Conservation (phyloP, 164 flowering plant genomes). For the Annona squamosa region DNA sequence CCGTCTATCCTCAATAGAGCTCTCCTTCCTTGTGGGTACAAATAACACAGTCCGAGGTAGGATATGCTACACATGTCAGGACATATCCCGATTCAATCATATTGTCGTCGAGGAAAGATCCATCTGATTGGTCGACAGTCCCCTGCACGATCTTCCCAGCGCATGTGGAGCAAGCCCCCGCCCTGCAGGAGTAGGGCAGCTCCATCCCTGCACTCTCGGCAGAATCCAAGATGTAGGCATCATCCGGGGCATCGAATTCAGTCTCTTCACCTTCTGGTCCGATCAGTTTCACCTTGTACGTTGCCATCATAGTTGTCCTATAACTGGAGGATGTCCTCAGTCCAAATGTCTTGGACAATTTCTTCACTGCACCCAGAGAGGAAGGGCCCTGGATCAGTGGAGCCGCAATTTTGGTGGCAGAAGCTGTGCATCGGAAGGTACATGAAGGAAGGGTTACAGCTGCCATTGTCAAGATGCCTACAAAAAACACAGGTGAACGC, state of each 20-base stretch:
- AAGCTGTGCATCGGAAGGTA: slow-evolving; percentile 8
- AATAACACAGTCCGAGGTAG: slow-evolving; percentile 57
- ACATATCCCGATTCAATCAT: slow-evolving; percentile 53
- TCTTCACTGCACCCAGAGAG: slow-evolving; percentile 34
- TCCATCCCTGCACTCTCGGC: slow-evolving; percentile 70
- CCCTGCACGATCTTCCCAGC: slow-evolving; percentile 56
- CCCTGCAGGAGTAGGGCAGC: slow-evolving; percentile 77
- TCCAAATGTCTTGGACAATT: slow-evolving; percentile 41
- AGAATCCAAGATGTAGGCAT: slow-evolving; percentile 57
- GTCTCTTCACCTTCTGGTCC: slow-evolving; percentile 53
- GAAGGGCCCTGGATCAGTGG: slow-evolving; percentile 25
- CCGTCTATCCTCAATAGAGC: slow-evolving; percentile 30
- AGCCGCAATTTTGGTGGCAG: slow-evolving; percentile 8
- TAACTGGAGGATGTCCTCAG: slow-evolving; percentile 33
- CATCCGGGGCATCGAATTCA: slow-evolving; percentile 70
- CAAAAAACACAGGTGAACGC: neutral
- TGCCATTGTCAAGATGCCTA: slow-evolving; percentile 27
- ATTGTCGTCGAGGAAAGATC: slow-evolving; percentile 64
- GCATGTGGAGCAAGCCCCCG: slow-evolving; percentile 80
- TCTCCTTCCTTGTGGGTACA: slow-evolving; percentile 74
- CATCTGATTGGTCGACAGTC: slow-evolving; percentile 65
- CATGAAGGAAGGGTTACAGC: slow-evolving; percentile 22
- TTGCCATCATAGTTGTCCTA: slow-evolving; percentile 44
- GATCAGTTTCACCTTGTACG: slow-evolving; percentile 61
- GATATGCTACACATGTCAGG: slow-evolving; percentile 69